Evolutionary conservation across 441 rosid species (phyloP).

Genomic region (Corymbia calophylla): DNA sequence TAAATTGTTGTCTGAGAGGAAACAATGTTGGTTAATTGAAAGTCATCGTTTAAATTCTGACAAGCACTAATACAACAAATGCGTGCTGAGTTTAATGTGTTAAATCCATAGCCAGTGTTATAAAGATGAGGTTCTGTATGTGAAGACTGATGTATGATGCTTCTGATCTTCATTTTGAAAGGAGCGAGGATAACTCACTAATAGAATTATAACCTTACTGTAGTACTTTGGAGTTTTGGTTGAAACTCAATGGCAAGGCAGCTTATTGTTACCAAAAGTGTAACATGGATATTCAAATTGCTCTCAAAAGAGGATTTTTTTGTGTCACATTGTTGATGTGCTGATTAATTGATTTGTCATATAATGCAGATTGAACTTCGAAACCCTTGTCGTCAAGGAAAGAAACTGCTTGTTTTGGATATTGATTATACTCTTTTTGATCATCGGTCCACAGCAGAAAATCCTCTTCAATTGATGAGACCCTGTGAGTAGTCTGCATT

Average conservation of each 20-base stretch:
- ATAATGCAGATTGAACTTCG: constrained; percentile 46
- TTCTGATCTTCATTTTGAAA: neutral
- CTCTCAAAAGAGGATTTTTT: neutral
- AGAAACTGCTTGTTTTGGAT: constrained; percentile 88
- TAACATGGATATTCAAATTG: neutral
- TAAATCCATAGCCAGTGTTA: neutral
- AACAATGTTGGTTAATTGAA: neutral
- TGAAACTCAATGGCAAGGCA: neutral
- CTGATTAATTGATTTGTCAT: neutral
- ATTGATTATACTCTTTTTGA: constrained; percentile 94
- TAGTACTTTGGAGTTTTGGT: neutral
- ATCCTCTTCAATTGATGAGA: constrained; percentile 79
- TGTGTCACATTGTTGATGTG: neutral
- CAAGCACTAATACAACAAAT: neutral
- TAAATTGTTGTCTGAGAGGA: neutral
- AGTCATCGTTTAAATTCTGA: neutral
- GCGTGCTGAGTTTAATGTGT: neutral
- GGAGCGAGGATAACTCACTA: neutral
- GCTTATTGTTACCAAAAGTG: neutral
- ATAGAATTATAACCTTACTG: neutral
- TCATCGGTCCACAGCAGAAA: constrained; percentile 91
- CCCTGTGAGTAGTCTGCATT: constrained; percentile 47
- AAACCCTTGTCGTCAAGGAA: constrained; percentile 79
- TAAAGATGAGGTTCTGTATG: neutral
- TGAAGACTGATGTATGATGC: neutral